These are phyloP conservation scores for Salix suchowensis DNA, from an alignment of 345 rosid genomes.

Conservation along the genomic window DNA sequence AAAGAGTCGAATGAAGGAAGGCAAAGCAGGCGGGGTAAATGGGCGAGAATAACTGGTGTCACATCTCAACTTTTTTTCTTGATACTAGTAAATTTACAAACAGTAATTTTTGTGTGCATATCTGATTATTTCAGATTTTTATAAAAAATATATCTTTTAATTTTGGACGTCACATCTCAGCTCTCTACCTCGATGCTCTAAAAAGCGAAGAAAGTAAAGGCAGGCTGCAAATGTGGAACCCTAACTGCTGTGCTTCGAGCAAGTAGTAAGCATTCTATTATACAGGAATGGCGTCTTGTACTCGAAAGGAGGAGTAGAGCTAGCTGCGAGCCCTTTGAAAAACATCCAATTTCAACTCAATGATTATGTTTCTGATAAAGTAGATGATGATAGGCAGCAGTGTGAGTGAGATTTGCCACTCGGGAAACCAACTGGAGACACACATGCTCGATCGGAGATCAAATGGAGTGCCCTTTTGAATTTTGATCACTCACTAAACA, in stretches of 20 bases:
- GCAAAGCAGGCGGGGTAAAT: not conserved
- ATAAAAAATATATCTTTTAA: too few species aligned
- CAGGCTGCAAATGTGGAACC: not conserved
- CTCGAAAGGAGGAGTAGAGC: not conserved
- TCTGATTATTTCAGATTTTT: too few species aligned
- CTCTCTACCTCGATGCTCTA: not conserved
- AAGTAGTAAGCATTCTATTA: not conserved
- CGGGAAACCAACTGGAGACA: too few species aligned
- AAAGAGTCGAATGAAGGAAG: not conserved
- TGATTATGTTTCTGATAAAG: not conserved
- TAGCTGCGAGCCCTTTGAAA: not conserved
- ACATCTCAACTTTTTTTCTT: not conserved
- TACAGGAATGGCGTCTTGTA: too few species aligned
- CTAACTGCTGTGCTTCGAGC: not conserved
- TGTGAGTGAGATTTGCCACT: too few species aligned
- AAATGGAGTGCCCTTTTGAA: too few species aligned
- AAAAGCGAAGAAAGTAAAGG: not conserved
- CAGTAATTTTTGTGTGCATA: too few species aligned
- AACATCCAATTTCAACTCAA: not conserved
- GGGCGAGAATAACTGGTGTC: not conserved
- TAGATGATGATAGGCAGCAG: not conserved
- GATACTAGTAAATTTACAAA: too few species aligned
- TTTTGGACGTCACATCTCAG: not conserved
- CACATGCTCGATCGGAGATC: too few species aligned
- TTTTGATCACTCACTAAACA: too few species aligned